Evolutionary conservation across 768 basidiomycete species (phyloP).

Genomic region (Cyathus striatus): DNA sequence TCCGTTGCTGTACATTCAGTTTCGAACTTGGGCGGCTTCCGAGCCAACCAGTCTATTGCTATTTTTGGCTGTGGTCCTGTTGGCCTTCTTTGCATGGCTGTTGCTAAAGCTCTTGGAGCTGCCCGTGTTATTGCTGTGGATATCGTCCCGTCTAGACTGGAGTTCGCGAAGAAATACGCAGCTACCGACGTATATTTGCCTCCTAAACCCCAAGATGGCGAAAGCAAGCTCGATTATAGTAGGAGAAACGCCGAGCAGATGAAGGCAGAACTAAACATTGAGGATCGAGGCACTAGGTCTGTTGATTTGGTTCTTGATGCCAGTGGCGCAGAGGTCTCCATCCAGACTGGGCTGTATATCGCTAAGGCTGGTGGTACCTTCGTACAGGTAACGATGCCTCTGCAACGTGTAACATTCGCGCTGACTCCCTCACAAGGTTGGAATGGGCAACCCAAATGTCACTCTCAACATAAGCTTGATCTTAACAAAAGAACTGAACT

Average conservation of each 20-base stretch:
- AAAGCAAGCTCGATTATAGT: slow-evolving; percentile 68
- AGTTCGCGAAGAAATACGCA: slow-evolving; percentile 82
- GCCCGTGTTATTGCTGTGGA: slow-evolving; percentile 82
- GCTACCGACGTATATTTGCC: slow-evolving; percentile 77
- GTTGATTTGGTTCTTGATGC: slow-evolving; percentile 91
- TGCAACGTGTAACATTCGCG: background rate
- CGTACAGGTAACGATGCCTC: slow-evolving; percentile 46
- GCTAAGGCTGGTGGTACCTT: slow-evolving; percentile 73
- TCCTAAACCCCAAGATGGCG: slow-evolving; percentile 51
- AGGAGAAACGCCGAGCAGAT: slow-evolving; percentile 65
- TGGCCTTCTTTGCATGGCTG: slow-evolving; percentile 90
- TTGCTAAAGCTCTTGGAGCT: slow-evolving; percentile 92
- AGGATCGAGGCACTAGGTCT: slow-evolving; percentile 61
- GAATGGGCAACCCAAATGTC: slow-evolving; percentile 79
- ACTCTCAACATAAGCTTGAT: slow-evolving; percentile 67
- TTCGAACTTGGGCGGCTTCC: slow-evolving; percentile 66
- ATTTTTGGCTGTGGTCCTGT: slow-evolving; percentile 88
- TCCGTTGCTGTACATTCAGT: slow-evolving; percentile 91
- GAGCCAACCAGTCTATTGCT: slow-evolving; percentile 69
- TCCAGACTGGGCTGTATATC: slow-evolving; percentile 79
- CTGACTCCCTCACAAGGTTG: slow-evolving; percentile 46
- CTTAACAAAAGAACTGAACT: slow-evolving; percentile 70
- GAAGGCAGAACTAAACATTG: slow-evolving; percentile 58
- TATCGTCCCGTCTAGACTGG: slow-evolving; percentile 67
- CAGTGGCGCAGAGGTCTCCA: slow-evolving; percentile 88